Evolutionary conservation across 768 basidiomycete species (phyloP), one percentile per base, ranked within the genome.

Genomic region (Phanerochaete carnosa): DNA sequence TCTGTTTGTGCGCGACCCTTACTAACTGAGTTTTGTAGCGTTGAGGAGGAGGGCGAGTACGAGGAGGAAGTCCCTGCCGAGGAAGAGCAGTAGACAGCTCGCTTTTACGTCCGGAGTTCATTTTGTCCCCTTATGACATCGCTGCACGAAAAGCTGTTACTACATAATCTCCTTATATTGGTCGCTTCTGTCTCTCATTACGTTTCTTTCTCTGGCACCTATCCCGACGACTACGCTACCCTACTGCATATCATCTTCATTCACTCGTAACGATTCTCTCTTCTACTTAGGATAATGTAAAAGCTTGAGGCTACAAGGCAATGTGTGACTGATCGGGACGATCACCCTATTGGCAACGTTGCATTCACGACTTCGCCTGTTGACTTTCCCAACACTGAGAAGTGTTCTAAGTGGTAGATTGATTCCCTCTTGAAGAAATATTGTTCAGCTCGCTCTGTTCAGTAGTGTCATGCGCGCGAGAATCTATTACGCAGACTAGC

Each of bases 41-140:
- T 84, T 57, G 92, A 94, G 73, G 92, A 94, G 73, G 92, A 94
- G 71, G 90, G 79, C 64, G 92, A 93, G 72, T 94, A 93, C 72
- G 92, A 94, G 79, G 92, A 94, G 74, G 91, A 93, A 69, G 79
- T 73, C 58, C 75, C 74, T 15, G 74, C 59, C 4, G 88, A 88
- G 58, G 89, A 89, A 59, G 85, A 90, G 62, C 73, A 83, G 58
- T 69, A 65, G 62, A 59, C 64, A 51, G 46, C 25, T 61, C 52
- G 37, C 51, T 37, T 32, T 56, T 11, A n/a, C 45, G 58, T 26
- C 50, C 39, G 58, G 54, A 57, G 60, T 63, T 59, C 30, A 9
- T 43, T 57, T 51, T 64, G 59, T 54, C 37, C 62, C 47, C 54
- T 45, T 30, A 55, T 59, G 49, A 61, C 52, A 43, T 43, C 39